Base-by-base conservation (phyloP, 1,284 basidiomycete genomes). In the Tausonia pullulans region DNA sequence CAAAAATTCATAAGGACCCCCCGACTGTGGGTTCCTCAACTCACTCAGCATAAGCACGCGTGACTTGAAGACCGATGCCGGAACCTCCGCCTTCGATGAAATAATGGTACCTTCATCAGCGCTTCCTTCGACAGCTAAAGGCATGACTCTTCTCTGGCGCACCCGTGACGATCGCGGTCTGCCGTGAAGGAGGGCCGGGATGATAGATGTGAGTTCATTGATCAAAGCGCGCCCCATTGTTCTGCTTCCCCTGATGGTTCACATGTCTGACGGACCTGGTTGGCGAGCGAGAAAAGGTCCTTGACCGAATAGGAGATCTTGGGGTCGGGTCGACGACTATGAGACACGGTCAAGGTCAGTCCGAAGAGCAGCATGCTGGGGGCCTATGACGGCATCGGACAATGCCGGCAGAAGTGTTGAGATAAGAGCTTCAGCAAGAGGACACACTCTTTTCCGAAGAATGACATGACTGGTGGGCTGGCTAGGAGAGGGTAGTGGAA, bases 241-340 rank as follows among this genome's bases (percentile, higher is more conserved):
- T 1, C 53, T n/a, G 11, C 13, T 57, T 43, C 10, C 55, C 4
- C 5, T 4, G 5, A 8, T 48, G 16, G 43, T 14, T 14, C 3
- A 2, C 40, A 59, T n/a, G 7, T 11, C 7, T 14, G 44, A 3
- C n/a, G 58, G 45, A 60, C 51, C 63, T 64, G 60, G 27, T 58
- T 61, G 53, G 62, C 63, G 43, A 66, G 65, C 5, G 65, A 66
- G 61, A 66, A 66, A 14, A 66, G 65, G 49, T 62, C 61, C 65
- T 66, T 66, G 52, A 66, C 57, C n/a, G 65, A 66, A 58, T 60
- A 66, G 5, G 61, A 62, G 44, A 56, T 46, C 5, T 56, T 39
- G 13, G 61, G 61, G 16, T 45, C 40, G 14, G 48, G 58, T 49
- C 48, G 48, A 14, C 9, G 48, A 49, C 9, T 14, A 8, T 49